Evolutionary conservation across 2,329 filamentous ascomycete species (phyloP), one percentile per base, ranked within the genome.

Genomic region (Penicillium brasilianum): DNA sequence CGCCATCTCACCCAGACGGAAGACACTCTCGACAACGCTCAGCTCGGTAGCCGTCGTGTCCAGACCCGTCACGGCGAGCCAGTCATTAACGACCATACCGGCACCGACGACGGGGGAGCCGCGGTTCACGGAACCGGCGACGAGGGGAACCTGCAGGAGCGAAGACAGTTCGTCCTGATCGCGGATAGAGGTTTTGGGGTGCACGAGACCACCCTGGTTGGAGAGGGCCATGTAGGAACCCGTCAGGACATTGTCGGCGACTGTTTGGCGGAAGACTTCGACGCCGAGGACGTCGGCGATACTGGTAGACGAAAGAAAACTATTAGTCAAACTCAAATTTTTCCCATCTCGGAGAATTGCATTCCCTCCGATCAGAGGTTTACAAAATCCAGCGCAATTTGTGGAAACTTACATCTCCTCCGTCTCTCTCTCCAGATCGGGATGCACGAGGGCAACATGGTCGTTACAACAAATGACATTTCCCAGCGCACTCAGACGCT

Each of bases 391-490:
- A n/a, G n/a, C n/a, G n/a, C n/a, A 9, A 32, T 32, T 32, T 32
- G 5, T 32, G 30, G 30, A 32, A 32, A 46, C 70, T 39, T 72
- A 81, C 79, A 99, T 97, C 83, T 99, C 95, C 81, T 99, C 95
- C 16, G 93, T 97, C 83, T 99, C 95, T 64, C 94, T 90, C 84
- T 98, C 95, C 62, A 99, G 84, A 75, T 99, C 95, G 11, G 95
- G 95, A 77, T 99, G 95, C 64, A 98, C 89, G 48, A 99, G 88
- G 55, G 95, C 95, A 69, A 98, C 95, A 80, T 97, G 93, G 80
- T 99, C 95, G 80, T 98, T 98, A 73, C 88, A 88, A 73, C 93
- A 96, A 74, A 99, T 97, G 65, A 98, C 95, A 76, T 99, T 99
- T 64, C 95, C 95, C 28, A 99, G 87, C 4, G 95, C 95, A 18